phyloP scores from a whole-genome alignment of 2,329 filamentous ascomycete species.

The Aureobasidium sp. region DNA sequence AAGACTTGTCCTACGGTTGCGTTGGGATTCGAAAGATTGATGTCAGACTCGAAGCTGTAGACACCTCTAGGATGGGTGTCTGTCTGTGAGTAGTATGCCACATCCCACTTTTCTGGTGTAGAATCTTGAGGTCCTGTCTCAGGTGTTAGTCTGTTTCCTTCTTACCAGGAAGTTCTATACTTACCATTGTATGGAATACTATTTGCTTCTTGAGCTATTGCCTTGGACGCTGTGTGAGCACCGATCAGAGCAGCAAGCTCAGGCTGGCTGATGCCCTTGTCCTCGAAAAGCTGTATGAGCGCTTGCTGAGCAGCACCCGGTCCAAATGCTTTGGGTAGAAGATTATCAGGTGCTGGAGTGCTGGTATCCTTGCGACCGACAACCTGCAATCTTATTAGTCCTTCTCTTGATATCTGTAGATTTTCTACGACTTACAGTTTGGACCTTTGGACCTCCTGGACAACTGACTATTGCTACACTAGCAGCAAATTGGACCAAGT shows the following conservation, averaged over 20 bases:
- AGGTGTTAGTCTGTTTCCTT: constrained; percentile 21
- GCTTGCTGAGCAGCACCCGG: constrained; percentile 40
- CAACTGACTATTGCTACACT: constrained; percentile 54
- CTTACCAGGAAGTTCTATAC: not conserved
- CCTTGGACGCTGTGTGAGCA: constrained; percentile 57
- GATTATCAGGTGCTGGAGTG: constrained; percentile 36
- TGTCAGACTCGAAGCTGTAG: constrained; percentile 35
- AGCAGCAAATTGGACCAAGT: constrained; percentile 55
- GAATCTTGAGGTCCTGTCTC: constrained; percentile 50
- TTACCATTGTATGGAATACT: constrained; percentile 42
- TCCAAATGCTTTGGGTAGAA: constrained; percentile 40
- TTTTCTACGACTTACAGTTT: constrained; percentile 23
- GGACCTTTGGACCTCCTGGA: constrained; percentile 58
- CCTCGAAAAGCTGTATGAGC: constrained; percentile 53
- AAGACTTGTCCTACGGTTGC: constrained; percentile 37
- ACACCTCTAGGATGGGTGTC: constrained; percentile 30
- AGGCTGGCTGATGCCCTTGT: constrained; percentile 56
- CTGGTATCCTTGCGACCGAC: constrained; percentile 43
- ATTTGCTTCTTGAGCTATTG: constrained; percentile 41
- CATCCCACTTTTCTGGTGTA: constrained; percentile 58
- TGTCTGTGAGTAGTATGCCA: constrained; percentile 51
- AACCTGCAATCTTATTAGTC: constrained; percentile 43
- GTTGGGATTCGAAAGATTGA: constrained; percentile 30
- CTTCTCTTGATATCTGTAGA: not conserved
- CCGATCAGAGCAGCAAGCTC: constrained; percentile 63